Evolutionary conservation across 208 protist species (phyloP), one percentile per base, ranked within the genome.

Genomic region (Crithidia thermophila): DNA sequence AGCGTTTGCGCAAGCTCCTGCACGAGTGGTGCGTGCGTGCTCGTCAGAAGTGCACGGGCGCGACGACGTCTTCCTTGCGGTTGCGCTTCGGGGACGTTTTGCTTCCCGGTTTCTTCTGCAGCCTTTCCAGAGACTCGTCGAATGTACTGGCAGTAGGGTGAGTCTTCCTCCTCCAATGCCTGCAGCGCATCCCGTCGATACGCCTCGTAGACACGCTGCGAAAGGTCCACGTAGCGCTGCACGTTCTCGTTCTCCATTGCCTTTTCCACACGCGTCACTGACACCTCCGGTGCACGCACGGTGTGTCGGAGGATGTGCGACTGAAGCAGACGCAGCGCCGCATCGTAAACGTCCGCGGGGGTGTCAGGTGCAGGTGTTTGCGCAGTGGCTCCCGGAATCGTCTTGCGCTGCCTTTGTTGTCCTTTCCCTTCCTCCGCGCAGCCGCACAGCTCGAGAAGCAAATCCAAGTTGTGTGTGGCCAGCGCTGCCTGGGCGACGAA

Each of bases 401-500:
- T 14, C n/a, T 0, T 0, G 13, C 9, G 37, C n/a, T 61, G 39
- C 28, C 21, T 6, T 58, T 20, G 11, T 23, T 25, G 30, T 13
- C 33, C 6, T 11, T 9, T 36, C 23, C 37, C 40, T 14, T 59
- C 13, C 13, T 34, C 40, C 1, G 14, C 42, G 10, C 66, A 25
- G 6, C 64, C 65, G 36, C 58, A 69, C 14, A 77, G 42, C 25
- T 63, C 58, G n/a, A 87, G 69, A 14, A 93, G 84, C 23, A 87
- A 21, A 16, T 58, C 56, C 8, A 87, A 53, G 23, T 88, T 64
- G 10, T 70, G 59, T 21, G 62, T 65, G 42, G 76, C 80, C 55
- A 90, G 70, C 39, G 80, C 84, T 1, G 82, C 82, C 58, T 93
- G 87, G 8, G 87, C 81, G 4, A 90, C 74, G 14, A 84, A 77